These are phyloP conservation scores for Verticillium longisporum DNA, from an alignment of 2,329 filamentous ascomycete genomes.

Conservation along the genomic window DNA sequence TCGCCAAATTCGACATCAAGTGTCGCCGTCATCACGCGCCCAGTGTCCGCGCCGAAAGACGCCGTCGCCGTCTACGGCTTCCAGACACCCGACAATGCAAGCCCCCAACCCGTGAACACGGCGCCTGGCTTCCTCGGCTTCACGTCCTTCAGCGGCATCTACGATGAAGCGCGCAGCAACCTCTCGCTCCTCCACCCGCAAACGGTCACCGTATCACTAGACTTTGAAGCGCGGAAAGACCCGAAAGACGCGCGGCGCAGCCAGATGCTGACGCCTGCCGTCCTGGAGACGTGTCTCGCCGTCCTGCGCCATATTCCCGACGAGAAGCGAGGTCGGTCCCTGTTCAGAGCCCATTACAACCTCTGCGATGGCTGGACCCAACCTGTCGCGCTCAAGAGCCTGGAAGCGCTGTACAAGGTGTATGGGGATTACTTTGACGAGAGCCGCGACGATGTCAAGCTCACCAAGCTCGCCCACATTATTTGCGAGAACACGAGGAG, in stretches of 20 bases:
- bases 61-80: background rate
- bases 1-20: background rate
- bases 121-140: slow-evolving; percentile 35
- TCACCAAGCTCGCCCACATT: slow-evolving; percentile 9
- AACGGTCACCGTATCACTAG: background rate
- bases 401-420: slow-evolving; percentile 11
- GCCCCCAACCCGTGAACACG: slow-evolving; percentile 1
- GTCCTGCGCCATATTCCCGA: slow-evolving; percentile 29
- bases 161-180: slow-evolving; percentile 32
- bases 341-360: slow-evolving; percentile 11
- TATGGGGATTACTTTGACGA: slow-evolving; percentile 12
- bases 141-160: slow-evolving; percentile 34
- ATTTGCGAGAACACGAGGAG: slow-evolving; percentile 16
- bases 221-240: background rate
- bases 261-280: slow-evolving; percentile 1
- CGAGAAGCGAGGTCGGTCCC: background rate
- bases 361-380: slow-evolving; percentile 14
- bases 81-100: background rate
- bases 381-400: slow-evolving; percentile 4
- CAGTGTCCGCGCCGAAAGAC: background rate
- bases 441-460: background rate
- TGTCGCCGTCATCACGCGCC: background rate
- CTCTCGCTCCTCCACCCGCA: slow-evolving; percentile 23
- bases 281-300: slow-evolving; percentile 27
- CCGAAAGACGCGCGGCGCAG: slow-evolving; percentile 1